Evolutionary conservation across 1,284 basidiomycete genomes (phyloP).

Genomic region (Cystobasidiaceae sp.): DNA sequence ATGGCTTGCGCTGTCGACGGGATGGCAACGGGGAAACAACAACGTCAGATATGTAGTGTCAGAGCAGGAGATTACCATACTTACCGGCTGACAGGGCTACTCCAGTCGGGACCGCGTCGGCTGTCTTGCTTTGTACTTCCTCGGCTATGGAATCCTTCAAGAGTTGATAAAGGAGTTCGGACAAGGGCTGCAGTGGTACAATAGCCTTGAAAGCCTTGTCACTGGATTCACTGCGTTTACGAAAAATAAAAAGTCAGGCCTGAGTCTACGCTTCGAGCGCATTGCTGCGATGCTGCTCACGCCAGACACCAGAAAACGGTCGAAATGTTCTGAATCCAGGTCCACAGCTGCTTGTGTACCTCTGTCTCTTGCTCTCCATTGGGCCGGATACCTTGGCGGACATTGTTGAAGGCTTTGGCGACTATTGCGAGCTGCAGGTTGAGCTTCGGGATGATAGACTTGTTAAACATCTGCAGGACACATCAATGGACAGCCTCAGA

Average conservation of each 20-base stretch:
- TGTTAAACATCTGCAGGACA: constrained; percentile 76
- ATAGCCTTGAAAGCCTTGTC: constrained; percentile 83
- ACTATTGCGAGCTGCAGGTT: constrained; percentile 31
- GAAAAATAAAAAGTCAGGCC: neutral
- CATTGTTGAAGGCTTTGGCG: constrained; percentile 1
- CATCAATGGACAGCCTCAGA: neutral
- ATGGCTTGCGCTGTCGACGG: constrained; percentile 63
- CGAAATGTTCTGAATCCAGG: constrained; percentile 83
- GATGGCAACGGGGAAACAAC: constrained; percentile 43
- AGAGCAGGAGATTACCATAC: neutral
- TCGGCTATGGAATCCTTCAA: constrained; percentile 11
- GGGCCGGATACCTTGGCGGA: constrained; percentile 52
- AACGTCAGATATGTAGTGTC: constrained; percentile 12
- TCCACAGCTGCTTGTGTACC: constrained; percentile 68
- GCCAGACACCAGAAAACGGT: constrained; percentile 87
- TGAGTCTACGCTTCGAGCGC: neutral
- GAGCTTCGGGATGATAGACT: constrained; percentile 57
- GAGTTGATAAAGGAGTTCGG: constrained; percentile 16
- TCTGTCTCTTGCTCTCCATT: constrained; percentile 56
- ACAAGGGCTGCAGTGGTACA: constrained; percentile 45
- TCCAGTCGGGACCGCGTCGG: constrained; percentile 2
- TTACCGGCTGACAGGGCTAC: constrained; percentile 25
- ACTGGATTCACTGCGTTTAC: constrained; percentile 68
- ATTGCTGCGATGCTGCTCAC: constrained; percentile 53
- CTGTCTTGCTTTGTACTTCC: neutral